These are phyloP conservation scores for Podila epicladia DNA, from an alignment of 192 early-diverging fungal genomes.

Conservation along the genomic window DNA sequence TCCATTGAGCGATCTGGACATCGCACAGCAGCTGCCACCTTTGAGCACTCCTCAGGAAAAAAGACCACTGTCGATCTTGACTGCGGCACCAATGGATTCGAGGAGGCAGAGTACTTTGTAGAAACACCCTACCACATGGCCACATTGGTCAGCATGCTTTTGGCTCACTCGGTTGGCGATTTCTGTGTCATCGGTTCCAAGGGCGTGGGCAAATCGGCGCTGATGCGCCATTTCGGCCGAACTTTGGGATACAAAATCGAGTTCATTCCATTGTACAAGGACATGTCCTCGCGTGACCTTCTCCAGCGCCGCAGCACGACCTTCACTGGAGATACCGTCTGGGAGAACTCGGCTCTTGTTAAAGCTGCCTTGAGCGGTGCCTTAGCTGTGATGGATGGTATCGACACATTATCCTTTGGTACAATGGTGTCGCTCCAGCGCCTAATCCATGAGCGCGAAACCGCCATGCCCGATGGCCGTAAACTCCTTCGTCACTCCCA, in stretches of 20 bases:
- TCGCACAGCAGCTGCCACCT: slow-evolving; percentile 16
- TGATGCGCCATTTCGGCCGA: slow-evolving; percentile 68
- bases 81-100: slow-evolving; percentile 56
- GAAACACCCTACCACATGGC: slow-evolving; percentile 66
- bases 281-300: slow-evolving; percentile 84
- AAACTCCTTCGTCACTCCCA: slow-evolving; percentile 61
- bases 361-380: slow-evolving; percentile 76
- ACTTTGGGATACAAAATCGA: slow-evolving; percentile 67
- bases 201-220: slow-evolving; percentile 77
- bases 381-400: slow-evolving; percentile 79
- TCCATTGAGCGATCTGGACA: slow-evolving; percentile 41
- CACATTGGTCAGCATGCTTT: slow-evolving; percentile 63
- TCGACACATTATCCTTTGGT: slow-evolving; percentile 76
- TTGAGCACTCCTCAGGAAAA: slow-evolving; percentile 50
- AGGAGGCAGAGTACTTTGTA: slow-evolving; percentile 61
- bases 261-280: slow-evolving; percentile 77
- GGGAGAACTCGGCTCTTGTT: slow-evolving; percentile 78
- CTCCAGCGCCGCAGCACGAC: slow-evolving; percentile 80
- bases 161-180: slow-evolving; percentile 68
- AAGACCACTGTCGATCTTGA: slow-evolving; percentile 35
- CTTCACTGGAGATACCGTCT: slow-evolving; percentile 75
- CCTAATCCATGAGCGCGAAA: slow-evolving; percentile 74
- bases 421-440: slow-evolving; percentile 74
- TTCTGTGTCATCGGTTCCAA: slow-evolving; percentile 79
- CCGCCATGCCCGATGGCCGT: slow-evolving; percentile 73